These are phyloP conservation scores for Rhodosporidiobolus odoratus DNA, from an alignment of 768 basidiomycete genomes.

Conservation along the genomic window DNA sequence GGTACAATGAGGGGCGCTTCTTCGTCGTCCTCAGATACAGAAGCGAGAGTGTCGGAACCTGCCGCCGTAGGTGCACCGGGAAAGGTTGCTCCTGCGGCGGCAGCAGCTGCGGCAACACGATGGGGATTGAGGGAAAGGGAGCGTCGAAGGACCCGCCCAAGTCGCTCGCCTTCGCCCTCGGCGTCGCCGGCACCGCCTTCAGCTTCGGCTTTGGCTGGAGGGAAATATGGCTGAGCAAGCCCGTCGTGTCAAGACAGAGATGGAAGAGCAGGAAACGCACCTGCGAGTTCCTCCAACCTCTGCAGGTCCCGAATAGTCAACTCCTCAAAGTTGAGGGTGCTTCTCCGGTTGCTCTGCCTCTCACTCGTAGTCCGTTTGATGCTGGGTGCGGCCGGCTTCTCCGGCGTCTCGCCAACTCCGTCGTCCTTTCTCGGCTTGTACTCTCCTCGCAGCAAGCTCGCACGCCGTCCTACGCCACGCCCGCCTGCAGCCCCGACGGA, in stretches of 20 bases:
- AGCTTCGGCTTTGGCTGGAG: constrained; percentile 64
- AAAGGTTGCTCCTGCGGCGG: constrained; percentile 22
- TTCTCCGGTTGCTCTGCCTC: constrained; percentile 53
- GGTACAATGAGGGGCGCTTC: constrained; percentile 69
- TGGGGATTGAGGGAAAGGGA: constrained; percentile 38
- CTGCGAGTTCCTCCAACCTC: constrained; percentile 74
- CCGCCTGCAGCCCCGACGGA: constrained; percentile 47
- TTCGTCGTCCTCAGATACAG: constrained; percentile 64
- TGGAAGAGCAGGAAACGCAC: neutral
- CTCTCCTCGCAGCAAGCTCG: constrained; percentile 84
- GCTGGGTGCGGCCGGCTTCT: too few relatives aligned
- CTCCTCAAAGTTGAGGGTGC: constrained; percentile 65
- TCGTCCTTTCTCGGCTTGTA: constrained; percentile 78
- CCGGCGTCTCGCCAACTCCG: constrained; percentile 57
- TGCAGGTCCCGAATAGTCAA: constrained; percentile 92
- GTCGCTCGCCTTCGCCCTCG: constrained; percentile 65
- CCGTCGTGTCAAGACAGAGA: neutral
- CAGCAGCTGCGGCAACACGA: constrained; percentile 28
- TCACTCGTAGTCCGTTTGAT: constrained; percentile 55
- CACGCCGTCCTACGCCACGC: constrained; percentile 45
- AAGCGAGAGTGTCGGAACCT: constrained; percentile 58
- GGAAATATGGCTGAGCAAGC: neutral
- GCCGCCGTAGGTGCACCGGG: constrained; percentile 56
- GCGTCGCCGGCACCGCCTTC: constrained; percentile 73
- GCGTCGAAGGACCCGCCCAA: constrained; percentile 34